Evolutionary conservation across 805 yeast genomes (phyloP).

Genomic region (Candida gorgasii): DNA sequence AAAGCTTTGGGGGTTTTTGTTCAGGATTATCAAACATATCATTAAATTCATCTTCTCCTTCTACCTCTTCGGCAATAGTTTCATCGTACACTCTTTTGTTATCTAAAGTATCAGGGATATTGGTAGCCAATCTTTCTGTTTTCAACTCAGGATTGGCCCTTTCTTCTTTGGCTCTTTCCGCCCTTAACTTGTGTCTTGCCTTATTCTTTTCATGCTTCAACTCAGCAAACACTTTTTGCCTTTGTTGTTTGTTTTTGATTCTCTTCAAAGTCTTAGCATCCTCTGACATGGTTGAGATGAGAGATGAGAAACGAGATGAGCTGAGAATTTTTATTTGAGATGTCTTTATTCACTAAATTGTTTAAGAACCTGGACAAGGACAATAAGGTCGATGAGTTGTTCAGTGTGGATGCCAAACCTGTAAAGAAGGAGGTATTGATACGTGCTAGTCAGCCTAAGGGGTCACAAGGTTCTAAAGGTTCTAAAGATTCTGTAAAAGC

Average conservation of each 20-base stretch:
- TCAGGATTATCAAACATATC: constrained; percentile 44
- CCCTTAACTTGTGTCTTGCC: constrained; percentile 72
- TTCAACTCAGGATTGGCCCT: constrained; percentile 77
- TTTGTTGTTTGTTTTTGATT: constrained; percentile 73
- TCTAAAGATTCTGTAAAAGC: constrained; percentile 26
- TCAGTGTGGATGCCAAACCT: constrained; percentile 37
- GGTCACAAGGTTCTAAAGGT: too few species aligned
- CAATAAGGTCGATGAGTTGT: constrained; percentile 30
- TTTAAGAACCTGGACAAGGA: constrained; percentile 32
- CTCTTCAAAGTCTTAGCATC: constrained; percentile 34
- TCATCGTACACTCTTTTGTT: constrained; percentile 84
- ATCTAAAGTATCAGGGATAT: constrained; percentile 82
- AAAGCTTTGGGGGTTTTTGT: constrained; percentile 73
- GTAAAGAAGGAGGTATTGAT: constrained; percentile 45
- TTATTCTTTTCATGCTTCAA: constrained; percentile 74
- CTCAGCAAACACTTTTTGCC: constrained; percentile 76
- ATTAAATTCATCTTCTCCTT: constrained; percentile 66
- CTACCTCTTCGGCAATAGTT: constrained; percentile 62
- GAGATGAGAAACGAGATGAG: constrained; percentile 15
- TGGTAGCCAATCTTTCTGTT: constrained; percentile 73
- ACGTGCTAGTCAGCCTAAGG: too few species aligned
- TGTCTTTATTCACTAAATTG: constrained; percentile 38
- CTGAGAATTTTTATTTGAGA: constrained; percentile 18
- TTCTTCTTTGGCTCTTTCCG: constrained; percentile 87
- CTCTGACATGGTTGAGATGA: constrained; percentile 10